A percentile compares a stretch with the other conserved stretches of the same genome.
Evolutionary conservation across 1,284 basidiomycete species (phyloP).

Genomic region (Moniliella sp.): DNA sequence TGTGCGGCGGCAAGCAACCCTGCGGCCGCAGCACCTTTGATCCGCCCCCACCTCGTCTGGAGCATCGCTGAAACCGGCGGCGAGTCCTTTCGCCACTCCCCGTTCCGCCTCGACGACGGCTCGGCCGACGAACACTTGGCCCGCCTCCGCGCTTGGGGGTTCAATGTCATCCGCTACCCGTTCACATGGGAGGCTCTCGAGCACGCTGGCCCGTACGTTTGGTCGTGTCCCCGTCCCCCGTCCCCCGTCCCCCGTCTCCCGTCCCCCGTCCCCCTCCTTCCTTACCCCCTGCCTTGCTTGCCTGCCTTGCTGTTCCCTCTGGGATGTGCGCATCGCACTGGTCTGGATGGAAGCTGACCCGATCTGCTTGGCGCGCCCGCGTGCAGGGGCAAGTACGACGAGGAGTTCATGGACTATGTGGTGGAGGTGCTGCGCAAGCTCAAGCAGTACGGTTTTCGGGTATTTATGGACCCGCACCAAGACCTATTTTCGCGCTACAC

Average conservation of each 20-base stretch:
- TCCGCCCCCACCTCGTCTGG: conserved; percentile 55
- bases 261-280: no score
- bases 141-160: conserved; percentile 71
- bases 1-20: conserved; percentile 76
- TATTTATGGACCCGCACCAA: conserved; percentile 91
- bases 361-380: conserved; percentile 1
- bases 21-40: conserved; percentile 44
- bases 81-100: conserved; percentile 51
- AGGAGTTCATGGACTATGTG: conserved; percentile 76
- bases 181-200: conserved; percentile 87
- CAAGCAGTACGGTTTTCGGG: conserved; percentile 72
- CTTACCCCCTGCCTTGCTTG: no score
- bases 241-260: no score
- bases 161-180: conserved; percentile 74
- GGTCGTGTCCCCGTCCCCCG: no score
- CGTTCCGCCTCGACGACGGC: conserved; percentile 55
- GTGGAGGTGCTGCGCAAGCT: conserved; percentile 66
- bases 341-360: no score
- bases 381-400: conserved; percentile 62
- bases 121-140: conserved; percentile 70
- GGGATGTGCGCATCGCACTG: no score
- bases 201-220: conserved; percentile 58
- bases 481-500: conserved; percentile 95
- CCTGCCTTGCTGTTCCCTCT: no score
- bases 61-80: conserved; percentile 55